These are phyloP conservation scores for grape (Vitis vinifera) DNA, from an alignment of 164 flowering plant genomes.

Conservation along the genomic window DNA sequence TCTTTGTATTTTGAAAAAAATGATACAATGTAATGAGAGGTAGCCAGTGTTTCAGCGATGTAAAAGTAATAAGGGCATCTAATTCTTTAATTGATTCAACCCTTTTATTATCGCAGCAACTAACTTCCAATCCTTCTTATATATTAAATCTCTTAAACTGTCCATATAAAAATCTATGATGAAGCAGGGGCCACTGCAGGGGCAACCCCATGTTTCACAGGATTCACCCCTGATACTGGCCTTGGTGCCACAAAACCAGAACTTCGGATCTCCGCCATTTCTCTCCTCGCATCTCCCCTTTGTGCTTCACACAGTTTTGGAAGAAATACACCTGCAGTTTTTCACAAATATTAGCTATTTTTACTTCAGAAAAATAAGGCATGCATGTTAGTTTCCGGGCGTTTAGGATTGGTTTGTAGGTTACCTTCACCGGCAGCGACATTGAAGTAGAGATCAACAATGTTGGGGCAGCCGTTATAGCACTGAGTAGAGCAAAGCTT, in stretches of 20 bases:
- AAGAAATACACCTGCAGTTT: conserved; percentile 54
- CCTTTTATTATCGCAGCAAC: too few species aligned
- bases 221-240: conserved; percentile 13
- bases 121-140: too few species aligned
- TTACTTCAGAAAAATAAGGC: not conserved
- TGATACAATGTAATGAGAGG: too few species aligned
- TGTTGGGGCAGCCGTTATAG: conserved; percentile 62
- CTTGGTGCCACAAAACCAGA: conserved; percentile 56
- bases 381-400: not conserved
- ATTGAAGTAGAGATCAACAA: conserved; percentile 73
- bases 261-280: conserved; percentile 60
- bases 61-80: too few species aligned
- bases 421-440: conserved; percentile 83
- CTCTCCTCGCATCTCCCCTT: conserved; percentile 35
- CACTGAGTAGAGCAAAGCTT: conserved; percentile 67
- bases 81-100: too few species aligned
- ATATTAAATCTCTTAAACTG: too few species aligned
- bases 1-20: too few species aligned
- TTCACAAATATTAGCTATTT: not conserved
- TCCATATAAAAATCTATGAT: not conserved
- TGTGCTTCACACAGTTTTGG: conserved; percentile 58
- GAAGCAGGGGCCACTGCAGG: conserved; percentile 23
- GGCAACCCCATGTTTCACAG: conserved; percentile 9
- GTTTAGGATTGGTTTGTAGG: not conserved
- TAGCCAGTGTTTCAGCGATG: too few species aligned